Evolutionary conservation across 306 rosid species (phyloP).

Genomic region (Erythrophleum fordii): DNA sequence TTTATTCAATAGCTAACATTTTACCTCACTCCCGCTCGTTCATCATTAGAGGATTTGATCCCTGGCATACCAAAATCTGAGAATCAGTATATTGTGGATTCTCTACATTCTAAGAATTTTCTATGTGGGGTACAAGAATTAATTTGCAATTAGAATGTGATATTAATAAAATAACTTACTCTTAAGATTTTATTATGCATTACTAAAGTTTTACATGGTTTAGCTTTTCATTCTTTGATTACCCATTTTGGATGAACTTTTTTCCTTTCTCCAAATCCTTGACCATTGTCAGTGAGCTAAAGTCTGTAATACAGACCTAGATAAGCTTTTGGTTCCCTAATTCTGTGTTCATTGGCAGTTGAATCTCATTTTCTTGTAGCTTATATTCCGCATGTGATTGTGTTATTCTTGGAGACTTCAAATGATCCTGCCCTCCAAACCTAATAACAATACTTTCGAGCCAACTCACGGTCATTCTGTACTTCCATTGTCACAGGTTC

Average conservation of each 20-base stretch:
- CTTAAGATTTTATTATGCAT: background rate
- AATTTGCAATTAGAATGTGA: constrained; percentile 14
- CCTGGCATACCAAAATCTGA: constrained; percentile 33
- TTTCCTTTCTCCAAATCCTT: constrained; percentile 31
- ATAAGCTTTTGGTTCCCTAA: background rate
- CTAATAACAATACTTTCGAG: background rate
- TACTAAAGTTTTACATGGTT: constrained; percentile 14
- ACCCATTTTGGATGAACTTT: constrained; percentile 7
- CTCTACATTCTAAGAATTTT: constrained; percentile 28
- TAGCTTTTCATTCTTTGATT: constrained; percentile 6
- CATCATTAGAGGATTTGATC: constrained; percentile 31
- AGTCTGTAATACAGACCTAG: background rate
- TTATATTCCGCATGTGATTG: background rate
- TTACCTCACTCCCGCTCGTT: constrained; percentile 27
- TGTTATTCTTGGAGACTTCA: background rate
- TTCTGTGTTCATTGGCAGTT: background rate
- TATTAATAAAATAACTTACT: constrained; percentile 19
- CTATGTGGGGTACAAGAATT: constrained; percentile 28
- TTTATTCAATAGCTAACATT: constrained; percentile 25
- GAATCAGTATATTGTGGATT: constrained; percentile 26
- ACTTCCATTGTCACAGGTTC: constrained; percentile 43
- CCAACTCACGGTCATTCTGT: constrained; percentile 6
- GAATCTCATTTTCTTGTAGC: constrained; percentile 4
- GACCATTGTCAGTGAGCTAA: background rate
- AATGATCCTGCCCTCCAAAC: background rate